Evolutionary conservation across 2,329 filamentous ascomycete genomes (phyloP).

Genomic region (Venturia carpophila): DNA sequence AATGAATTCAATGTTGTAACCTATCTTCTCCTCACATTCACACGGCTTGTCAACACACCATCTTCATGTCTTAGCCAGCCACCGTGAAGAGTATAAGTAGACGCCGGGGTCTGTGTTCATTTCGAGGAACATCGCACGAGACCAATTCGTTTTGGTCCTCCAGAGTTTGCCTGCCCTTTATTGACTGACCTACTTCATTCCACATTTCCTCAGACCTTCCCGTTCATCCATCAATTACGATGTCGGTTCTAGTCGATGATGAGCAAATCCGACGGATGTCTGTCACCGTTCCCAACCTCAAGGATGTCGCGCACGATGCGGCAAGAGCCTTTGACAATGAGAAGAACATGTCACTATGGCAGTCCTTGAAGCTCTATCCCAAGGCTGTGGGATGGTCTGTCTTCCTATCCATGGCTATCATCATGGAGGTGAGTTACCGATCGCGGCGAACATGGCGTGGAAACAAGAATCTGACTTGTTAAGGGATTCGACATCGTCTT

Average conservation of each 20-base stretch:
- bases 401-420: constrained; percentile 81
- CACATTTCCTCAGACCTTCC: neutral
- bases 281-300: constrained; percentile 15
- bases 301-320: constrained; percentile 14
- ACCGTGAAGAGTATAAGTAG: neutral
- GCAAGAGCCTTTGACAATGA: constrained; percentile 33
- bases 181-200: neutral
- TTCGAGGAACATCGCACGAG: neutral
- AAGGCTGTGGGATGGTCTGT: constrained; percentile 80
- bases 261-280: constrained; percentile 17
- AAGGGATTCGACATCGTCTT: constrained; percentile 55
- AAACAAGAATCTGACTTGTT: neutral
- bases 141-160: neutral
- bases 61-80: neutral
- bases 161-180: neutral
- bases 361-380: constrained; percentile 76
- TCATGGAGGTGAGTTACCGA: constrained; percentile 65
- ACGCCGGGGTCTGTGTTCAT: neutral
- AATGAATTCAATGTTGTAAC: neutral
- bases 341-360: constrained; percentile 49
- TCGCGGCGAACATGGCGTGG: neutral
- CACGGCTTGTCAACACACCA: neutral
- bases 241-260: constrained; percentile 14
- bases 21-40: neutral
- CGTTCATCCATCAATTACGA: neutral